Evolutionary conservation across 1,284 basidiomycete species (phyloP), one percentile per base, ranked within the genome.

Genomic region (Bondarzewia mesenterica): DNA sequence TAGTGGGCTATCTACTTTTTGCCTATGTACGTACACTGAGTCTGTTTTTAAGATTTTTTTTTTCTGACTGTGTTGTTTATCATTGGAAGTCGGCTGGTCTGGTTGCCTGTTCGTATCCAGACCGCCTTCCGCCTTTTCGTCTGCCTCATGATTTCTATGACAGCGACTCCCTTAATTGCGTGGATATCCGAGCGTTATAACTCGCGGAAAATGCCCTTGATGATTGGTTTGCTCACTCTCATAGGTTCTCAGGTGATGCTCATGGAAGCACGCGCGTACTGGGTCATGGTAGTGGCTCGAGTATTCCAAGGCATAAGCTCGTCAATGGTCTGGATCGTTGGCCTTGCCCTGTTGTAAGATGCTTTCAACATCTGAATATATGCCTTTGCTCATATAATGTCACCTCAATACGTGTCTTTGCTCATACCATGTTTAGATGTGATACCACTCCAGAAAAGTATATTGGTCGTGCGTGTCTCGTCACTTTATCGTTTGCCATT

Each of bases 271-370:
- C 78, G 76, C 2, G 74, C 70, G 18, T 91, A 80, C 58, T 70
- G 78, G 64, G 66, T 85, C 12, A 88, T 91, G 85, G 77, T 77
- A 12, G 37, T 89, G 25, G 82, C 85, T 15, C 78, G 89, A 18
- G 64, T 82, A 15, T 50, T 88, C 7, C 88, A 90, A 63, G 88
- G 89, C 1, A 66, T 85, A 15, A 80, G 80, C 29, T 85, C 82
- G 2, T 80, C 84, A 1, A 75, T 88, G 55, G 74, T 91, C 7
- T 90, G 87, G 87, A 76, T 84, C 0, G 77, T 86, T 37, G 84
- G 82, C 1, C 63, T 89, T 21, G 84, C 83, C 8, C 64, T 88
- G n/a, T 59, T 87, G 84, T 86, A 58, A 61, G 73, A 59, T 12
- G 22, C 43, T 23, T n/a, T 32, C 12, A 32, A 5, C 32, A 42